phyloP scores from a whole-genome alignment of 148 eudicot species.

The Pouteria glomerata region DNA sequence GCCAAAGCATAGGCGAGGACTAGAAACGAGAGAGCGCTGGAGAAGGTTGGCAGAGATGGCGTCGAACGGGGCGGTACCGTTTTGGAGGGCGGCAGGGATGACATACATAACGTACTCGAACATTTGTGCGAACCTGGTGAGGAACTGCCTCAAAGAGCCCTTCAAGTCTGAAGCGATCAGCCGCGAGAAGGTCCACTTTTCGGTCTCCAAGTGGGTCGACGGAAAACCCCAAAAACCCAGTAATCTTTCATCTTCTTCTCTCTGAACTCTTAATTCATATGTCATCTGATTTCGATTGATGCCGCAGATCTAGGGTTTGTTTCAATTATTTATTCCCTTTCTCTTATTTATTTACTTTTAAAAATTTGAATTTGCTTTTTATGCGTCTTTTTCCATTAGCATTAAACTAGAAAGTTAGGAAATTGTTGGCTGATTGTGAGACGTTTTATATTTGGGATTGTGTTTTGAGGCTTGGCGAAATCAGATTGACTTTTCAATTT shows the following conservation, averaged over 20 bases:
- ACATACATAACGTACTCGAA: slow-evolving; percentile 91
- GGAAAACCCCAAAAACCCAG: slow-evolving; percentile 77
- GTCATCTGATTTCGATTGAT: neutral
- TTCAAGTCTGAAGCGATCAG: slow-evolving; percentile 52
- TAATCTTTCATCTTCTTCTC: slow-evolving; percentile 11
- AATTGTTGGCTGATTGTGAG: neutral
- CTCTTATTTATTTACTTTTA: neutral
- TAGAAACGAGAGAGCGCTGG: neutral
- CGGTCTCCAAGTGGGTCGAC: slow-evolving; percentile 66
- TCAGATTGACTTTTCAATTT: neutral
- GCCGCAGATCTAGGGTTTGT: slow-evolving; percentile 6
- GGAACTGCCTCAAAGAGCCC: slow-evolving; percentile 94
- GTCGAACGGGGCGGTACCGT: slow-evolving; percentile 71
- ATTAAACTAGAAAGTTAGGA: neutral
- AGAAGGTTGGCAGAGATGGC: slow-evolving; percentile 45
- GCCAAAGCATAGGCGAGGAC: neutral
- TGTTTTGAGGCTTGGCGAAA: neutral
- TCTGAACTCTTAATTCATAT: neutral
- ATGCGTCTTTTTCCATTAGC: no score
- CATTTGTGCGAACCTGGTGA: slow-evolving; percentile 71
- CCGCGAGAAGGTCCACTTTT: slow-evolving; percentile 79
- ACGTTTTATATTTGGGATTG: neutral
- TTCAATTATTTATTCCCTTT: neutral
- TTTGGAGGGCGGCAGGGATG: slow-evolving; percentile 98
- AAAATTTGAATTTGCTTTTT: no score